phyloP scores from a whole-genome alignment of 352 stramenopile species.

The Pythium aristosporum region DNA sequence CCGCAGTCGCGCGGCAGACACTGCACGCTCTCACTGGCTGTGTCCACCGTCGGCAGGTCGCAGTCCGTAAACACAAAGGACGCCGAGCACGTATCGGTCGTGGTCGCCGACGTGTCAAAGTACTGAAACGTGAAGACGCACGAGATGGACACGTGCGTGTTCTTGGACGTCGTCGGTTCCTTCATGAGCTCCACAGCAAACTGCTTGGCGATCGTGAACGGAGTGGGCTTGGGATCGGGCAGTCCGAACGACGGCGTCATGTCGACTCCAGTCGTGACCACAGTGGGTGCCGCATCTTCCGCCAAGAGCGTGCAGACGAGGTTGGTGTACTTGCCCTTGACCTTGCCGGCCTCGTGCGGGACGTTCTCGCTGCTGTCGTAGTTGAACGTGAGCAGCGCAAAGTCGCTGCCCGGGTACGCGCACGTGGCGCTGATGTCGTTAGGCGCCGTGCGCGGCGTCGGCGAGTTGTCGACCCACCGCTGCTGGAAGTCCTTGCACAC shows the following conservation, averaged over 20 bases:
- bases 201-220: conserved; percentile 35
- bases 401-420: conserved; percentile 56
- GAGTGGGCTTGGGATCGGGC: background rate
- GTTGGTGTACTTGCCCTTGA: conserved; percentile 13
- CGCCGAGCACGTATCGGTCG: background rate
- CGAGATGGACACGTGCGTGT: conserved; percentile 40
- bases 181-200: conserved; percentile 51
- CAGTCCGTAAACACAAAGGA: background rate
- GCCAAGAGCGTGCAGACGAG: background rate
- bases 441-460: conserved; percentile 35
- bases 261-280: too few relatives aligned
- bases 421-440: conserved; percentile 39
- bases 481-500: conserved; percentile 21
- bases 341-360: conserved; percentile 31
- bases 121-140: conserved; percentile 49
- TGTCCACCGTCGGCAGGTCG: background rate
- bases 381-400: conserved; percentile 65
- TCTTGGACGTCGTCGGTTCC: conserved; percentile 33
- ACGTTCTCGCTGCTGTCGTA: conserved; percentile 34
- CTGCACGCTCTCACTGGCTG: conserved; percentile 4
- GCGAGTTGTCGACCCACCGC: conserved; percentile 39
- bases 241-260: background rate
- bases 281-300: background rate
- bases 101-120: conserved; percentile 32
- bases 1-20: conserved; percentile 33